Percentiles rank a stretch among this genome's conserved stretches.
Evolutionary conservation across 164 flowering plant species (phyloP).

Genomic region (Magnolia changhungtana): DNA sequence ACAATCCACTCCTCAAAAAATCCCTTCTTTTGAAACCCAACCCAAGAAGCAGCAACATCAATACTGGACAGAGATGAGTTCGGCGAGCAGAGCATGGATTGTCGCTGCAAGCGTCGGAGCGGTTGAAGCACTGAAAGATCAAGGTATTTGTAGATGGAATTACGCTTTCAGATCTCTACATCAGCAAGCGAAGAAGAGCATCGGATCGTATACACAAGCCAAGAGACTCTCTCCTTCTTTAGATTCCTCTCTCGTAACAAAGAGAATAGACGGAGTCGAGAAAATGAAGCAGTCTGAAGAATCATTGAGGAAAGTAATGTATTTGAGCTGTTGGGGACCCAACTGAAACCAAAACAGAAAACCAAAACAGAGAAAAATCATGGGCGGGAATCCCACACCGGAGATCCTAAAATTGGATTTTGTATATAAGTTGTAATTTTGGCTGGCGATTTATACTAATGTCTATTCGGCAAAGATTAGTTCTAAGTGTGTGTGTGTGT

Average conservation of each 20-base stretch:
- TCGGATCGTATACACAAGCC: constrained; percentile 10
- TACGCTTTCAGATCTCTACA: constrained; percentile 13
- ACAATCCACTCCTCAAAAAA: too few relatives aligned
- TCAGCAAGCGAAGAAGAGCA: constrained; percentile 14
- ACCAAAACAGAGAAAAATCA: not conserved
- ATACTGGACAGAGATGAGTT: constrained; percentile 4
- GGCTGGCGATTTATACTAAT: too few relatives aligned
- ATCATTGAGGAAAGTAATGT: constrained; percentile 23
- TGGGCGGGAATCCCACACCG: too few relatives aligned
- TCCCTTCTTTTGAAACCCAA: not conserved
- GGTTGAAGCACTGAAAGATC: constrained; percentile 24
- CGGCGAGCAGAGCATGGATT: constrained; percentile 20
- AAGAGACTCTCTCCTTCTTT: constrained; percentile 11
- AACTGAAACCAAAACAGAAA: not conserved
- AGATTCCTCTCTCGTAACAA: not conserved
- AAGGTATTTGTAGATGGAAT: constrained; percentile 25
- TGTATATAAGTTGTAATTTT: too few relatives aligned
- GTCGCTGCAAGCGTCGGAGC: constrained; percentile 21
- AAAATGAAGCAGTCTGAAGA: constrained; percentile 11
- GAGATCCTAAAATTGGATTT: too few relatives aligned
- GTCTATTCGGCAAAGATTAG: too few relatives aligned
- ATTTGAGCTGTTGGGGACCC: constrained; percentile 26
- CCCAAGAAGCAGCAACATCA: too few relatives aligned
- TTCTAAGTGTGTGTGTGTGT: too few relatives aligned
- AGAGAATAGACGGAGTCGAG: not conserved